Evolutionary conservation across 257 asterid genomes (phyloP).

Genomic region (Pogostemon cablin): DNA sequence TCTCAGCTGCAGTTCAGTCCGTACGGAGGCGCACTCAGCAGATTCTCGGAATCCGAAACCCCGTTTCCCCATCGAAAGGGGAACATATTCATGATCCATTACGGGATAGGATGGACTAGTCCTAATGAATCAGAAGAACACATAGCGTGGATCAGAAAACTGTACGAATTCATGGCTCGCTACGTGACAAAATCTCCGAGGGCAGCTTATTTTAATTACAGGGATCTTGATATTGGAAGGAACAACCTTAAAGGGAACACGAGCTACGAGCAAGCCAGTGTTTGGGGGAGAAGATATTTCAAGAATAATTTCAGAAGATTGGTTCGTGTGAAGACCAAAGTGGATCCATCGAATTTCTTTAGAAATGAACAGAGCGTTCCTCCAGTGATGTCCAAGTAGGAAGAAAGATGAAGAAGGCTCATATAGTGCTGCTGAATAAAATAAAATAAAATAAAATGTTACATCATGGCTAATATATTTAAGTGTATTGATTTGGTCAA

Average conservation of each 20-base stretch:
- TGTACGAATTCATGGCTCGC: slow-evolving; percentile 29
- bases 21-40: slow-evolving; percentile 36
- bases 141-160: slow-evolving; percentile 33
- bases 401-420: no score
- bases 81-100: slow-evolving; percentile 34
- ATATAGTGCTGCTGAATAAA: no score
- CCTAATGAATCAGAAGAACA: neutral
- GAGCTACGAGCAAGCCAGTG: slow-evolving; percentile 29
- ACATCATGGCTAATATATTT: no score
- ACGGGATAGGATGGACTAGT: slow-evolving; percentile 20
- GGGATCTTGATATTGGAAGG: slow-evolving; percentile 46
- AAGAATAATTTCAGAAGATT: slow-evolving; percentile 32
- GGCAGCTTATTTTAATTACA: slow-evolving; percentile 37
- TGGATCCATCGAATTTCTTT: slow-evolving; percentile 36
- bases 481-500: no score
- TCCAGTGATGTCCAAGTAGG: neutral
- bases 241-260: slow-evolving; percentile 28
- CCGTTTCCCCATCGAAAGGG: slow-evolving; percentile 46
- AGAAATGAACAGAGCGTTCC: slow-evolving; percentile 42
- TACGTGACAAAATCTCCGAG: slow-evolving; percentile 41
- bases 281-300: slow-evolving; percentile 40
- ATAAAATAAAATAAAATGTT: no score
- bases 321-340: slow-evolving; percentile 39
- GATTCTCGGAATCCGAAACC: slow-evolving; percentile 37
- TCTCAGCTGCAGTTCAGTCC: slow-evolving; percentile 34